phyloP scores from a whole-genome alignment of 2,329 filamentous ascomycete genomes.

The Colletotrichum lini region DNA sequence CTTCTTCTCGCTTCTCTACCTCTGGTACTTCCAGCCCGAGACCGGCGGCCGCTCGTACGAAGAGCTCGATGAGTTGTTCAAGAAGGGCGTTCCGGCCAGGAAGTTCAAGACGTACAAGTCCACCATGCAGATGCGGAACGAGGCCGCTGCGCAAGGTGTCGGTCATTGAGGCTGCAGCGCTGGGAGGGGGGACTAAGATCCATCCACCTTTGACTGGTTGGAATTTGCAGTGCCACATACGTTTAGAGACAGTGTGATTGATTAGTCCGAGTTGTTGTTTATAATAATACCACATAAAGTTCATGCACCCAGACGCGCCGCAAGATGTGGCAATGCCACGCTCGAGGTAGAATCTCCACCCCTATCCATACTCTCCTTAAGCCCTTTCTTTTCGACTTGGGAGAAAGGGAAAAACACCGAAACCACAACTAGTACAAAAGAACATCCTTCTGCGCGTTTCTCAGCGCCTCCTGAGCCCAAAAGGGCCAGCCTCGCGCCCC shows the following conservation, averaged over 20 bases:
- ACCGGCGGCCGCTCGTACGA: conserved; percentile 46
- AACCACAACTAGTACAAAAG: background rate
- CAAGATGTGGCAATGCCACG: too few relatives aligned
- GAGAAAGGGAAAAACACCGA: too few relatives aligned
- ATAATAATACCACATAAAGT: too few relatives aligned
- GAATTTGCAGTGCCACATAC: too few relatives aligned
- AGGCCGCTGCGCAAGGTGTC: conserved; percentile 10
- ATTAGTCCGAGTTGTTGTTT: too few relatives aligned
- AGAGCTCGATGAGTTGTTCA: conserved; percentile 48
- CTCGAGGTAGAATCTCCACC: too few relatives aligned
- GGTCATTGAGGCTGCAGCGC: background rate
- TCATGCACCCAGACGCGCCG: too few relatives aligned
- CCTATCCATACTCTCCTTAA: too few relatives aligned
- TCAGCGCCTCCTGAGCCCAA: conserved; percentile 8
- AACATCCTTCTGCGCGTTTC: conserved; percentile 19
- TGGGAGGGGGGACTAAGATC: too few relatives aligned
- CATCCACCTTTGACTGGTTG: background rate
- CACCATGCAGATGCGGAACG: conserved; percentile 35
- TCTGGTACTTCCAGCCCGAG: conserved; percentile 56
- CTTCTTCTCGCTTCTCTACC: conserved; percentile 49
- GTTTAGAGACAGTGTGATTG: background rate
- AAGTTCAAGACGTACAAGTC: conserved; percentile 47
- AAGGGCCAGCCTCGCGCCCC: conserved; percentile 17
- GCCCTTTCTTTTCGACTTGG: too few relatives aligned
- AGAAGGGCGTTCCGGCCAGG: conserved; percentile 46